Evolutionary conservation across 2,329 filamentous ascomycete species (phyloP), one percentile per base, ranked within the genome.

Genomic region (Truncatella angustata): DNA sequence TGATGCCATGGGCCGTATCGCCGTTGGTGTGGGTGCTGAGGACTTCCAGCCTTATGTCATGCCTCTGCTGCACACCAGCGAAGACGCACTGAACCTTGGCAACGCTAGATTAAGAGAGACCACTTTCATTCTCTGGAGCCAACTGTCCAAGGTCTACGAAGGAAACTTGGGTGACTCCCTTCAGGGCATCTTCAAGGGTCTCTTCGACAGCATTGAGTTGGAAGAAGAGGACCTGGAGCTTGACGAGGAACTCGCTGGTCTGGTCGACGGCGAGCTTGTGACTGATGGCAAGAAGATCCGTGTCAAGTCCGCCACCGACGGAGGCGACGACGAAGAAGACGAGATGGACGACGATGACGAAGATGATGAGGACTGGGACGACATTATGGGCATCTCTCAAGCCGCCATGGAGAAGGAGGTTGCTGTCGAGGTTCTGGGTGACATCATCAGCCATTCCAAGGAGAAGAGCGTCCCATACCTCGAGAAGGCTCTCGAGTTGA

Each of bases 351-450:
- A 91, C 42, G 87, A 91, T 34, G 88, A 93, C 42, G 90, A 91
- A 54, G 90, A 91, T 55, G 88, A 93, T 39, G 90, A 91, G 53
- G 90, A 91, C 55, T 91, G 90, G 82, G 88, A 91, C 62, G 89
- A 91, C 62, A 79, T 95, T 44, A 86, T 85, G 53, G 90, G 90
- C 47, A 89, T 95, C 56, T 95, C 91, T 23, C 91, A 91, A 49
- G 84, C 97, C 51, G 91, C 93, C 21, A 83, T 96, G 63, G 94
- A 97, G 79, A 97, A 97, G 74, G 94, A 99, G 73, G 95, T 97
- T 62, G 93, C 94, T 34, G 85, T 96, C 40, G 94, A 99, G 70
- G 92, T 97, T 5, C 82, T 97, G 32, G 94, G 92, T 58, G 94
- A 99, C 66, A 85, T 99, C 56, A 87, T 97, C 64, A 91, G 84